Percentiles rank a stretch among this genome's conserved stretches.
phyloP scores from a whole-genome alignment of 2,329 filamentous ascomycete genomes.

The Fusarium mexicanum region DNA sequence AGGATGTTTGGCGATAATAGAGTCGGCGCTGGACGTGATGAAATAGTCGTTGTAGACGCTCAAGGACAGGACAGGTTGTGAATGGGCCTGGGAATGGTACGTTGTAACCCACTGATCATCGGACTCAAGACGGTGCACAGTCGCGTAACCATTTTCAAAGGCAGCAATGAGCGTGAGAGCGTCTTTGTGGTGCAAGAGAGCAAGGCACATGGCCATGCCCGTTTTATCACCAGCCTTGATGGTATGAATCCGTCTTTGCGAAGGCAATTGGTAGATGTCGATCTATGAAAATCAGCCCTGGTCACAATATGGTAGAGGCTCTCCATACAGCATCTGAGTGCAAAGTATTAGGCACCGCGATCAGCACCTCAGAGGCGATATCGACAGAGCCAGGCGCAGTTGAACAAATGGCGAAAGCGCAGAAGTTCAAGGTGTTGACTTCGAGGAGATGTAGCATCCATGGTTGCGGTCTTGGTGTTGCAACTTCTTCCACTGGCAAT shows the following conservation, averaged over 20 bases:
- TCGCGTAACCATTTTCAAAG: slow-evolving; percentile 85
- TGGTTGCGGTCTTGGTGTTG: slow-evolving; percentile 67
- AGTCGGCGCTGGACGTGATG: slow-evolving; percentile 84
- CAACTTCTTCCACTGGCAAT: slow-evolving; percentile 74
- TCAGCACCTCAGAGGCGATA: slow-evolving; percentile 60
- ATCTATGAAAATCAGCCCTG: slow-evolving; percentile 57
- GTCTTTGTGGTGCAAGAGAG: slow-evolving; percentile 62
- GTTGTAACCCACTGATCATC: slow-evolving; percentile 58
- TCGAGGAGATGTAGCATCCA: slow-evolving; percentile 87
- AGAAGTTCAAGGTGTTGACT: slow-evolving; percentile 97
- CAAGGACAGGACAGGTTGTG: slow-evolving; percentile 83
- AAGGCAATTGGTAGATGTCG: slow-evolving; percentile 86
- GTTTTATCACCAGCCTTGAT: slow-evolving; percentile 61
- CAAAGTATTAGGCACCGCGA: slow-evolving; percentile 84
- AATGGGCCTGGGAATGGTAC: slow-evolving; percentile 75
- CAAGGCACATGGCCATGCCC: slow-evolving; percentile 91
- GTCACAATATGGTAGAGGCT: neutral
- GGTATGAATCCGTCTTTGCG: slow-evolving; percentile 72
- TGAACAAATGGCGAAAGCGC: slow-evolving; percentile 76
- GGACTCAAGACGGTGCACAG: slow-evolving; percentile 66
- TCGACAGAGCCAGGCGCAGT: slow-evolving; percentile 41
- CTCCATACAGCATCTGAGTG: slow-evolving; percentile 71
- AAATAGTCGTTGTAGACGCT: slow-evolving; percentile 68
- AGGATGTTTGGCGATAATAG: slow-evolving; percentile 79
- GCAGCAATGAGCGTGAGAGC: slow-evolving; percentile 74